Conservation (phyloP, 179 eudicot genomes). For the Pouteria campechiana region DNA sequence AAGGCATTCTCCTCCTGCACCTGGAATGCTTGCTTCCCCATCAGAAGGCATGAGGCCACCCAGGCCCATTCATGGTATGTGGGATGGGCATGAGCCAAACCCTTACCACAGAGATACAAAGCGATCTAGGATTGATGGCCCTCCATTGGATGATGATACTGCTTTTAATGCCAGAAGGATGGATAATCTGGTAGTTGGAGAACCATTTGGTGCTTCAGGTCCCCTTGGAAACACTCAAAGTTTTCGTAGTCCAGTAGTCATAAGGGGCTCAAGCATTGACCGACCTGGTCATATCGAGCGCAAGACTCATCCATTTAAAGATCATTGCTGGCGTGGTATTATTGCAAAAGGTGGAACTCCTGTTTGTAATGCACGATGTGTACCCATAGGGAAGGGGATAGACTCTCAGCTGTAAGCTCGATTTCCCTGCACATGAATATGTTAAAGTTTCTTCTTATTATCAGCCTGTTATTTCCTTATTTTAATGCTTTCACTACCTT, state of each 20-base stretch:
- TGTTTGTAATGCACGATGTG: constrained; percentile 90
- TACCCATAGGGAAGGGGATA: constrained; percentile 65
- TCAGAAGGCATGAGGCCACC: constrained; percentile 17
- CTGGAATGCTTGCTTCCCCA: constrained; percentile 24
- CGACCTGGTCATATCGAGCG: constrained; percentile 25
- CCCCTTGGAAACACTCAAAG: constrained; percentile 11
- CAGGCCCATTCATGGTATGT: constrained; percentile 38
- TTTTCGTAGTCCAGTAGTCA: constrained; percentile 16
- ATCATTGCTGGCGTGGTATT: constrained; percentile 84
- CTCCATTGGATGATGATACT: constrained; percentile 17
- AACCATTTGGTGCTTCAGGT: constrained; percentile 30
- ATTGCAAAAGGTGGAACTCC: constrained; percentile 88
- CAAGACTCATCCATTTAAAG: constrained; percentile 30
- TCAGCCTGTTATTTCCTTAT: background rate
- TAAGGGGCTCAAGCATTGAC: constrained; percentile 12
- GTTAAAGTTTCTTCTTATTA: background rate
- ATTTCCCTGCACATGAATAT: background rate
- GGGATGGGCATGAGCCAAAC: constrained; percentile 74
- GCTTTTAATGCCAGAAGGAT: constrained; percentile 12
- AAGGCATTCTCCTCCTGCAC: constrained; percentile 52
- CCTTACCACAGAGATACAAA: constrained; percentile 66
- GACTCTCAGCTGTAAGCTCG: constrained; percentile 68
- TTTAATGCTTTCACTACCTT: constrained; percentile 4
- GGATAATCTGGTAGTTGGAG: constrained; percentile 17
- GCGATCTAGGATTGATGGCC: constrained; percentile 51